Base-by-base conservation (phyloP, 1,284 basidiomycete species). In the Agaricales sp. region DNA sequence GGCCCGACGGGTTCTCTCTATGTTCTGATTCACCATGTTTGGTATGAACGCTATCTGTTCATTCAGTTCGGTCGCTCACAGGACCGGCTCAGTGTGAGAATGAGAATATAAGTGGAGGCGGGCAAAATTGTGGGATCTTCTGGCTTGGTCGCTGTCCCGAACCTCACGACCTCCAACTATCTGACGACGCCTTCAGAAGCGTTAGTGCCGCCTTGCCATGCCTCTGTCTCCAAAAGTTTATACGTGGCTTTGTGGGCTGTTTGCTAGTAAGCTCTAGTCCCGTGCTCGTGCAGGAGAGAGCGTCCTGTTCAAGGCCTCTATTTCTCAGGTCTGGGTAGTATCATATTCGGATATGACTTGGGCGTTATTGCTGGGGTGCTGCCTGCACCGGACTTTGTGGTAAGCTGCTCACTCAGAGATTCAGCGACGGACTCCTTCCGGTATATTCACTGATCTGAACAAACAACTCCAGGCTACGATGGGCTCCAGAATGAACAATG, bases 201-300 rank as follows among this genome's bases (percentile, higher is more conserved):
- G 43, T 24, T 8, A 45, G 21, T 45, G 14, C 13, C 3, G 46
- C 25, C n/a, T n/a, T 19, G 45, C 16, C 18, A 68, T 68, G 67
- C 49, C 59, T 43, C 61, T 70, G 14, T 55, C 63, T 21, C 67
- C 67, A 12, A 69, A 74, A 59, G 64, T 74, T 18, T 80, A 79
- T 61, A 78, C 77, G n/a, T 78, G 77, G 69, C 64, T 80, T 3
- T 80, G 78, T 56, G 79, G 77, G 21, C 66, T 78, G 49, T 82
- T 82, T 53, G 78, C 74, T 51, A 61, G 65, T 69, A 35, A 55
- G 66, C 52, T 54, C 55, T 35, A 52, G 55, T 16, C 58, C 61
- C 19, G 66, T 67, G 49, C 13, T 61, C 67, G 51, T 65, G 71
- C 54, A n/a, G n/a, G n/a, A n/a, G n/a, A n/a, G n/a, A n/a, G n/a